phyloP scores from a whole-genome alignment of 352 stramenopile species.

The Globisporangium apiculatum region DNA sequence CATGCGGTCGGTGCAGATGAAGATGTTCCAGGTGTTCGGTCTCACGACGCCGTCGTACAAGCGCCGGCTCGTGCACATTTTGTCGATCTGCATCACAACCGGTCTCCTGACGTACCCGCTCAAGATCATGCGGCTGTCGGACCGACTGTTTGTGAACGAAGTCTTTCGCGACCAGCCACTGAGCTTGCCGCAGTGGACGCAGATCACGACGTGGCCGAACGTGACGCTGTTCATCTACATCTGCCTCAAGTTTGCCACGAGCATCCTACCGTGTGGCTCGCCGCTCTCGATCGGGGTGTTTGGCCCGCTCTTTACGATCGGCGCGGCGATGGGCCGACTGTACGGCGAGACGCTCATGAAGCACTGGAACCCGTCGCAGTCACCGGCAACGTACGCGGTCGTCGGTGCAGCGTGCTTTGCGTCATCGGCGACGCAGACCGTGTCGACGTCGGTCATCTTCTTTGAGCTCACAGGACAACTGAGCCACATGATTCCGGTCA shows the following conservation, averaged over 20 bases:
- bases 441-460: slow-evolving; percentile 86
- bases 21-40: slow-evolving; percentile 43
- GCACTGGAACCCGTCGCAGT: slow-evolving; percentile 71
- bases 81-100: slow-evolving; percentile 54
- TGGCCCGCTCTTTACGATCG: slow-evolving; percentile 76
- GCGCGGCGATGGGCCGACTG: slow-evolving; percentile 57
- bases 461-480: slow-evolving; percentile 79
- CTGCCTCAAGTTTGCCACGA: slow-evolving; percentile 62
- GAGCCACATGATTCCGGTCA: slow-evolving; percentile 78
- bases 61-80: slow-evolving; percentile 45
- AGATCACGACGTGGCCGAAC: slow-evolving; percentile 46
- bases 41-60: slow-evolving; percentile 47
- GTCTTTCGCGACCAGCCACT: slow-evolving; percentile 60
- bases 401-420: slow-evolving; percentile 89
- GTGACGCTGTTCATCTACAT: slow-evolving; percentile 68
- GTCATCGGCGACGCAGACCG: slow-evolving; percentile 85
- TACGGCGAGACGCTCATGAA: slow-evolving; percentile 78
- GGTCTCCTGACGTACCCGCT: slow-evolving; percentile 60
- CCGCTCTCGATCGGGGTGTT: slow-evolving; percentile 78
- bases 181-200: slow-evolving; percentile 52
- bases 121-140: slow-evolving; percentile 63
- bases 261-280: slow-evolving; percentile 59
- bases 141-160: slow-evolving; percentile 69
- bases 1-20: slow-evolving; percentile 38
- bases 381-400: slow-evolving; percentile 80